Evolutionary conservation across 2,329 filamentous ascomycete genomes (phyloP), one percentile per base, ranked within the genome.

Genomic region (Trichoderma afroharzianum): DNA sequence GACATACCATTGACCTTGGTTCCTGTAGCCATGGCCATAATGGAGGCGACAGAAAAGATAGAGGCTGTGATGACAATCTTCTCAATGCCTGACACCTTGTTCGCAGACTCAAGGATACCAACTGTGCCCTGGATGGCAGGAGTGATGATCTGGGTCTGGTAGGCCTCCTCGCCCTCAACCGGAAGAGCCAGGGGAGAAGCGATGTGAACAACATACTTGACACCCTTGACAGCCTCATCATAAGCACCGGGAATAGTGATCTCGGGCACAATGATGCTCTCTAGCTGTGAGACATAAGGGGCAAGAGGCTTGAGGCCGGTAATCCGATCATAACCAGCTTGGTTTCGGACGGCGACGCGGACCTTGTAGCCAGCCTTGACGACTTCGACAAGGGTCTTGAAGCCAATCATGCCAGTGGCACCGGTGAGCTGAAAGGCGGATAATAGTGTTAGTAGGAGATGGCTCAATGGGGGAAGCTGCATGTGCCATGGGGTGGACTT

Each of bases 61-160:
- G 82, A 84, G 6, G 79, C 81, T 2, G 84, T 85, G 63, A 86
- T 82, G 21, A 85, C 80, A 9, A 85, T 74, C 15, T 81, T 78
- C 70, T 80, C 77, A n/a, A 86, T 77, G 0, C 75, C 78, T 1
- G 75, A 72, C 6, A 70, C 71, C 67, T 80, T 80, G 18, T 76
- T 58, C 1, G 83, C 83, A 0, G 82, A 77, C 28, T 80, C 73
- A 3, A 85, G 77, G 7, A 85, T 78, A 6, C 76, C 76, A 4
- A 79, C 64, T 0, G 81, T 84, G 24, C 80, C 81, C 61, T 79
- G 76, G 33, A 84, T 75, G 24, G 80, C 79, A 1, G 81, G 79
- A 21, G 76, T 71, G 15, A 82, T 74, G n/a, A 81, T 69, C 14
- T 74, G 70, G 4, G 63, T 36, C 50, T 74, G 73, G 15, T 47